Base-by-base conservation (phyloP, 2,329 filamentous ascomycete species). In the Colletotrichum sidae region DNA sequence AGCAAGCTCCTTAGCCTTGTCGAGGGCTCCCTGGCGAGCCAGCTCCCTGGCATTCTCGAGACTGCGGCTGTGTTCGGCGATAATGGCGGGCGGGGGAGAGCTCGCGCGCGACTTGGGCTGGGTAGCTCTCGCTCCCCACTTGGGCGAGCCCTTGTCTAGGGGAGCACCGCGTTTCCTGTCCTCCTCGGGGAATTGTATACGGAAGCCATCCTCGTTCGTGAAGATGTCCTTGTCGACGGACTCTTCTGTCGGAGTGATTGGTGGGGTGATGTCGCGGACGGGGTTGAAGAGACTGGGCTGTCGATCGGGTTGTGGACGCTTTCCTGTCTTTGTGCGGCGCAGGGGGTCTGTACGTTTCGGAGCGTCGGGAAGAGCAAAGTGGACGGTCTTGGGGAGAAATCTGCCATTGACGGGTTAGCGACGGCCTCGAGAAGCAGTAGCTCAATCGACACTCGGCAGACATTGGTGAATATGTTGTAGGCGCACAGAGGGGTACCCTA, bases 381-480 rank as follows among this genome's bases (percentile, higher is more conserved):
- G 90, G 73, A 97, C 85, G 45, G 95, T 98, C 77, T 97, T 94
- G 39, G 95, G 95, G 41, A 97, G 87, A 76, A 97, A 97, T 62
- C 94, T 97, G 75, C 46, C 62, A 55, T 49, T 5, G 35, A 39
- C 25, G 59, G 25, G 38, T 64, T 57, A 68, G 66, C 45, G 0
- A 2, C 9, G 34, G 44, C 39, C 39, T 62, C 17, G 8, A 49
- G 33, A 12, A 13, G 17, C 9, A 2, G 10, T 15, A 5, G 8
- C 10, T 38, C n/a, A 25, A 25, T 25, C 25, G 25, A 25, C 25
- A 25, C 25, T 15, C 25, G 25, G 49, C 11, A 13, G n/a, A 44
- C 41, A 17, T 39, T 34, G n/a, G 9, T 33, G 41, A n/a, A 2
- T 12, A 15, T 9, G 41, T 37, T 13, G 44, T 8, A 50, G 41